Percentiles rank a stretch among this genome's conserved stretches.
phyloP scores from a whole-genome alignment of 2,329 filamentous ascomycete genomes.

The Chaetothyriales sp. region DNA sequence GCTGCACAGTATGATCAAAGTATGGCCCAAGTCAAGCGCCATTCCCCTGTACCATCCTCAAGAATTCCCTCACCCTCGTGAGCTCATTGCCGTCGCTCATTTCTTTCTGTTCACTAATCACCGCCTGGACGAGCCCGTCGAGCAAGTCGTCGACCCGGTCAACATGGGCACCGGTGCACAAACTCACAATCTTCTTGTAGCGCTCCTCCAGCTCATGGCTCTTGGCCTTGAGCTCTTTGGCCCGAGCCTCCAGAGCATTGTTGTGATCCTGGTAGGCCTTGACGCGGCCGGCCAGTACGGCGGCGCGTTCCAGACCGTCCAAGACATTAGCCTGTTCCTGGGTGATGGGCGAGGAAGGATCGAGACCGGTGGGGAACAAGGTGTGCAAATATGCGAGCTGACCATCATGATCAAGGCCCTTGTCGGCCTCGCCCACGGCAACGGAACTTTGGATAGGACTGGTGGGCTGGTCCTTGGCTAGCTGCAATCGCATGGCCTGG shows the following conservation, averaged over 20 bases:
- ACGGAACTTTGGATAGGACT: constrained; percentile 22
- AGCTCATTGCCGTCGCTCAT: constrained; percentile 57
- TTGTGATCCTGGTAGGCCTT: constrained; percentile 59
- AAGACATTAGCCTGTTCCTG: constrained; percentile 31
- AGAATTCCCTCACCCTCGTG: constrained; percentile 61
- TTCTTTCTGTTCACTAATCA: constrained; percentile 43
- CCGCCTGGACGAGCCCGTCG: constrained; percentile 66
- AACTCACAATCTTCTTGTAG: constrained; percentile 73
- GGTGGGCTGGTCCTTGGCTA: constrained; percentile 31
- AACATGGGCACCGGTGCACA: constrained; percentile 72
- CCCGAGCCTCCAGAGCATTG: constrained; percentile 50
- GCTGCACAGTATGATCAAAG: too few species aligned
- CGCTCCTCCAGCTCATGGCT: constrained; percentile 75
- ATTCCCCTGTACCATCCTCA: constrained; percentile 58
- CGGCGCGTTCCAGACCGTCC: constrained; percentile 43
- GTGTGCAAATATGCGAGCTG: constrained; percentile 24
- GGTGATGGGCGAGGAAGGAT: constrained; percentile 29
- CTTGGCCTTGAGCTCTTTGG: constrained; percentile 58
- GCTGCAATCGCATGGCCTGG: constrained; percentile 51
- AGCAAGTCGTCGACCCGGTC: constrained; percentile 67
- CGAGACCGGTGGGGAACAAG: constrained; percentile 27
- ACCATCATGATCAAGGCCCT: constrained; percentile 25
- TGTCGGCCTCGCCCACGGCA: constrained; percentile 36
- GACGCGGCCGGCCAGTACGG: constrained; percentile 52
- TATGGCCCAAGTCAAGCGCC: not conserved